Percentiles rank a stretch among this genome's conserved stretches.
These are phyloP conservation scores for Claviceps paspali DNA, from an alignment of 2,329 filamentous ascomycete genomes.

Conservation along the genomic window DNA sequence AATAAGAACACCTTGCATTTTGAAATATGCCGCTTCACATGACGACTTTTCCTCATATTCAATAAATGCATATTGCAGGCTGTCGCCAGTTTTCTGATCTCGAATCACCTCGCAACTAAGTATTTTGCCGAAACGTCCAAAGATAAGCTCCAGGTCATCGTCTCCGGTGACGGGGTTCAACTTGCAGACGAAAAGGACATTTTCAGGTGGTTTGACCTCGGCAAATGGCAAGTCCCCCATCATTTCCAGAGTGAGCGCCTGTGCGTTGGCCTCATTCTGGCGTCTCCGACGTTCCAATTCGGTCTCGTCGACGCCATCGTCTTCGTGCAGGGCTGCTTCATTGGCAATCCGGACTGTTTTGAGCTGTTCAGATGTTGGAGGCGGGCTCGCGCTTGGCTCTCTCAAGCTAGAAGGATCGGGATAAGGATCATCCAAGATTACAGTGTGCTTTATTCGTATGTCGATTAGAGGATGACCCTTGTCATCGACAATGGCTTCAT, in stretches of 20 bases:
- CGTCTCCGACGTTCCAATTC: constrained; percentile 64
- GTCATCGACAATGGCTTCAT: constrained; percentile 74
- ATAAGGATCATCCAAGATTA: constrained; percentile 83
- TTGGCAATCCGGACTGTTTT: constrained; percentile 85
- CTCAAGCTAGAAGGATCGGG: constrained; percentile 63
- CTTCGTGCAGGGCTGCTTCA: constrained; percentile 65
- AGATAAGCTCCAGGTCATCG: constrained; percentile 87
- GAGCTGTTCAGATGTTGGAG: constrained; percentile 70
- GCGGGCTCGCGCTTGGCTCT: constrained; percentile 64
- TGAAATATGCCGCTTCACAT: constrained; percentile 92
- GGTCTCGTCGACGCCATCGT: constrained; percentile 59
- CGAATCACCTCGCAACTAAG: constrained; percentile 91
- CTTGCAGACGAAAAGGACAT: constrained; percentile 96
- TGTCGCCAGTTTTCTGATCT: constrained; percentile 86
- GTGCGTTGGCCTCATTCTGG: constrained; percentile 81
- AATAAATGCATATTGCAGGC: constrained; percentile 93
- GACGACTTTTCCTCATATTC: constrained; percentile 88
- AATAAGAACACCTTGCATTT: constrained; percentile 95
- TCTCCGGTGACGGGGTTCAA: constrained; percentile 93
- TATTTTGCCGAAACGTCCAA: constrained; percentile 91
- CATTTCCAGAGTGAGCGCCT: constrained; percentile 91
- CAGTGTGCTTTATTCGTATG: constrained; percentile 85
- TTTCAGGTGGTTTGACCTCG: constrained; percentile 93
- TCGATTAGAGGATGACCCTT: constrained; percentile 81
- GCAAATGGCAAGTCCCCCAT: constrained; percentile 95